Conservation (phyloP, 1,284 basidiomycete species). For the Pyrrhoderma noxium region DNA sequence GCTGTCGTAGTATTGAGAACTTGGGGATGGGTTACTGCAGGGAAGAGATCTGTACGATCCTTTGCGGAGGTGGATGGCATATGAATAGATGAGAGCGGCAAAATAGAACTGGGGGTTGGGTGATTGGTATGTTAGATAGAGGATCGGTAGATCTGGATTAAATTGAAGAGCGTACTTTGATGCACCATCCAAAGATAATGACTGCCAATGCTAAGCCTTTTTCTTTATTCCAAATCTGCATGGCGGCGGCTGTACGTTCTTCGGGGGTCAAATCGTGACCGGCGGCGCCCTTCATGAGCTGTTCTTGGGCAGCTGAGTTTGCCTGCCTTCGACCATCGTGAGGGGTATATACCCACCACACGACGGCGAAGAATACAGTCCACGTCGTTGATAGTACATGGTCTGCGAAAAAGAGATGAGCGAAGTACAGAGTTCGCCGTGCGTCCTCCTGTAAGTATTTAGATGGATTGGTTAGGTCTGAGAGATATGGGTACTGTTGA, state of each 20-base stretch:
- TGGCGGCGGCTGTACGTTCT: constrained; percentile 64
- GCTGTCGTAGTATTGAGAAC: constrained; percentile 26
- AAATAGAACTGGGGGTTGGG: constrained; percentile 86
- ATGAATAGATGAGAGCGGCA: constrained; percentile 86
- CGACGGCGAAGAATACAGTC: constrained; percentile 83
- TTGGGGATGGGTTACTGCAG: constrained; percentile 29
- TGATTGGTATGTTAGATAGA: neutral
- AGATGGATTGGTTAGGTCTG: neutral
- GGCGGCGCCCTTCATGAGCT: constrained; percentile 58
- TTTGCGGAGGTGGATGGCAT: constrained; percentile 86
- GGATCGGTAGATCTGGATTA: neutral
- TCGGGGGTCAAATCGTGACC: constrained; percentile 50
- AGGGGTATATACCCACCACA: constrained; percentile 86
- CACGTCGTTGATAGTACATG: constrained; percentile 90
- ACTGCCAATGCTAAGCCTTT: constrained; percentile 75
- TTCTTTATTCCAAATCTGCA: constrained; percentile 84
- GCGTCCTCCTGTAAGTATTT: constrained; percentile 76
- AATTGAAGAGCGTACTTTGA: constrained; percentile 60
- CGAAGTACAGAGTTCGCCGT: constrained; percentile 79
- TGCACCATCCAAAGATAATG: constrained; percentile 77
- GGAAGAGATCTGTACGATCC: constrained; percentile 86
- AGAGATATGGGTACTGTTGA: constrained; percentile 4
- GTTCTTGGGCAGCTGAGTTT: constrained; percentile 82
- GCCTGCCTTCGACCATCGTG: constrained; percentile 80
- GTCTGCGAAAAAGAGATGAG: constrained; percentile 89